Percentiles rank a stretch among this genome's conserved stretches.
Evolutionary conservation across 2,329 filamentous ascomycete species (phyloP).

Genomic region (Hortaea werneckii): DNA sequence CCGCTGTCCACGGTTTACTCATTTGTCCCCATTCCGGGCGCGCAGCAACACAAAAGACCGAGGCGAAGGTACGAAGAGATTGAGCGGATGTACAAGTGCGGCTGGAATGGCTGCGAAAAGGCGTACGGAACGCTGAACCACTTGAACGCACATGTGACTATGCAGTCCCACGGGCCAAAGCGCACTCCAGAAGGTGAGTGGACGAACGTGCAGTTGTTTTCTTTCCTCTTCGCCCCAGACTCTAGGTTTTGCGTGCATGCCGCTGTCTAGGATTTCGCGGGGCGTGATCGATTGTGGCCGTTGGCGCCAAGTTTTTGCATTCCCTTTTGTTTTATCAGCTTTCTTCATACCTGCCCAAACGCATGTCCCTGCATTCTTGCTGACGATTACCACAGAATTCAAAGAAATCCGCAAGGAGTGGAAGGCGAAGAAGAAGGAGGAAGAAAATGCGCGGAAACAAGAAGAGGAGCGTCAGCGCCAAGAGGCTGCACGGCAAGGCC

Average conservation of each 20-base stretch:
- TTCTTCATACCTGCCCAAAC: not conserved
- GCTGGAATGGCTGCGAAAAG: constrained; percentile 97
- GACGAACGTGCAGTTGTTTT: not conserved
- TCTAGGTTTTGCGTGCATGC: too few species aligned
- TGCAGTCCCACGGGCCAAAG: constrained; percentile 94
- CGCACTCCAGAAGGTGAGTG: constrained; percentile 88
- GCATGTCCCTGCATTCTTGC: constrained; percentile 16
- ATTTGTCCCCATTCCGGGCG: constrained; percentile 92
- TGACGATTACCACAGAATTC: constrained; percentile 60
- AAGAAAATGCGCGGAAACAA: constrained; percentile 79
- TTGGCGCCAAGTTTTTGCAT: too few species aligned
- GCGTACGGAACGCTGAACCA: constrained; percentile 97
- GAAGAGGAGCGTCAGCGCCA: constrained; percentile 76
- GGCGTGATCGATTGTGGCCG: not conserved
- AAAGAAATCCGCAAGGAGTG: constrained; percentile 99
- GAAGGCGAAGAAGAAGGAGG: constrained; percentile 99
- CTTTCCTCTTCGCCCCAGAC: too few species aligned
- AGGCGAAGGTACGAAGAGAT: constrained; percentile 94
- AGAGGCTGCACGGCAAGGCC: constrained; percentile 46
- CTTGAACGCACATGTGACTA: constrained; percentile 94
- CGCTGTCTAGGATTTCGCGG: too few species aligned
- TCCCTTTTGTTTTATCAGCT: too few species aligned
- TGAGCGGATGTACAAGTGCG: constrained; percentile 99
- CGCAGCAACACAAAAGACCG: constrained; percentile 93
- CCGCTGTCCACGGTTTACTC: constrained; percentile 76